Evolutionary conservation across 2,329 filamentous ascomycete species (phyloP).

Genomic region (Alternaria incomplexa): DNA sequence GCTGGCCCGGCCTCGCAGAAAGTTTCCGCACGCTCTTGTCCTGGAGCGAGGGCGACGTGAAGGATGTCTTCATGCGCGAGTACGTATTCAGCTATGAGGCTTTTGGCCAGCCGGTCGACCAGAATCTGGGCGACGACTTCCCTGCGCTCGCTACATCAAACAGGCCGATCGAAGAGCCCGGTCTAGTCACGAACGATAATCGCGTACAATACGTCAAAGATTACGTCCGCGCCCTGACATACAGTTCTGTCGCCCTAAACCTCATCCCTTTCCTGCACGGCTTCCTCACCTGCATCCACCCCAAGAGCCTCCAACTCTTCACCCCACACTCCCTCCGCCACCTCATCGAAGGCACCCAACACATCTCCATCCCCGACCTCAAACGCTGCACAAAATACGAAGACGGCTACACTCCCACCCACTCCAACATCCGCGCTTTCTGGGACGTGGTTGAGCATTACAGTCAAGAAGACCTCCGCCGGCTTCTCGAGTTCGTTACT

Average conservation of each 20-base stretch:
- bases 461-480: conserved; percentile 71
- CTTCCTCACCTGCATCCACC: conserved; percentile 76
- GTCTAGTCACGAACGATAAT: conserved; percentile 81
- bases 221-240: conserved; percentile 64
- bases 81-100: conserved; percentile 81
- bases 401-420: conserved; percentile 72
- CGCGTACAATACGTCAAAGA: conserved; percentile 79
- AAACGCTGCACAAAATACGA: conserved; percentile 77
- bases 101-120: conserved; percentile 60
- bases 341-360: conserved; percentile 81
- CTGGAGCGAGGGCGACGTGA: conserved; percentile 82
- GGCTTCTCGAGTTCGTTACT: conserved; percentile 91
- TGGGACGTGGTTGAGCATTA: conserved; percentile 79
- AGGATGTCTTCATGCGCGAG: conserved; percentile 80
- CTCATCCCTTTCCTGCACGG: conserved; percentile 81
- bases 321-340: conserved; percentile 66
- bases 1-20: conserved; percentile 82
- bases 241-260: conserved; percentile 66
- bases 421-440: conserved; percentile 77
- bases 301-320: conserved; percentile 65
- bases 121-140: conserved; percentile 57
- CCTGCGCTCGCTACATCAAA: not conserved
- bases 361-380: conserved; percentile 79
- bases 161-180: conserved; percentile 57
- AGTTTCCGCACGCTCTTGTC: conserved; percentile 75